Conservation (phyloP, 2,329 filamentous ascomycete genomes). For the Orbilia quercus region DNA sequence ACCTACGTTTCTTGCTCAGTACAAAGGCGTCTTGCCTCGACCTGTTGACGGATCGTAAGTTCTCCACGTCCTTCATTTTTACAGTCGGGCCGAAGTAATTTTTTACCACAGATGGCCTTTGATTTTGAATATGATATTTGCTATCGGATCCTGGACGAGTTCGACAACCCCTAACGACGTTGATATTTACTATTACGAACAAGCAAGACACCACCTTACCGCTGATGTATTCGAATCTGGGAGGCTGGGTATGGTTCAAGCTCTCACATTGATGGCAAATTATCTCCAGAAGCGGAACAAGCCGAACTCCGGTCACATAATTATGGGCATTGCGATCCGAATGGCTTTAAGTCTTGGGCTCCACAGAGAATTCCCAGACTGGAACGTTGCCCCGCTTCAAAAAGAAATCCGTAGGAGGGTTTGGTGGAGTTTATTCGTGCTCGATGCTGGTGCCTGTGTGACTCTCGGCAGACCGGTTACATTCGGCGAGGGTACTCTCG, state of each 20-base stretch:
- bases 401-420: conserved; percentile 63
- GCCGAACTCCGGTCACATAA: conserved; percentile 68
- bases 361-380: conserved; percentile 65
- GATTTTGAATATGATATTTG: conserved; percentile 62
- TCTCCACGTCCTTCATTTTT: background rate
- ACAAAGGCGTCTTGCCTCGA: conserved; percentile 60
- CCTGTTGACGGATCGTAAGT: conserved; percentile 58
- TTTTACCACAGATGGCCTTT: conserved; percentile 61
- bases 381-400: conserved; percentile 61
- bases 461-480: conserved; percentile 66
- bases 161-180: conserved; percentile 57
- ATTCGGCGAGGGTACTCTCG: conserved; percentile 62
- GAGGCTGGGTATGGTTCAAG: conserved; percentile 61
- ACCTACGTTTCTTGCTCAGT: conserved; percentile 64
- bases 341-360: conserved; percentile 68
- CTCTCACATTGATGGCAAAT: conserved; percentile 63
- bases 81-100: background rate
- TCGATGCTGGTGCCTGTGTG: conserved; percentile 66
- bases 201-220: conserved; percentile 50
- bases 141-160: conserved; percentile 63
- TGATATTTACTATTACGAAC: conserved; percentile 55
- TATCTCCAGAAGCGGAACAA: conserved; percentile 68
- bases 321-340: conserved; percentile 67
- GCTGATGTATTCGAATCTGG: conserved; percentile 60
- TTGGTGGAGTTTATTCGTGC: conserved; percentile 64